phyloP scores from a whole-genome alignment of 352 stramenopile species.

The Pilasporangium apinafurcum region DNA sequence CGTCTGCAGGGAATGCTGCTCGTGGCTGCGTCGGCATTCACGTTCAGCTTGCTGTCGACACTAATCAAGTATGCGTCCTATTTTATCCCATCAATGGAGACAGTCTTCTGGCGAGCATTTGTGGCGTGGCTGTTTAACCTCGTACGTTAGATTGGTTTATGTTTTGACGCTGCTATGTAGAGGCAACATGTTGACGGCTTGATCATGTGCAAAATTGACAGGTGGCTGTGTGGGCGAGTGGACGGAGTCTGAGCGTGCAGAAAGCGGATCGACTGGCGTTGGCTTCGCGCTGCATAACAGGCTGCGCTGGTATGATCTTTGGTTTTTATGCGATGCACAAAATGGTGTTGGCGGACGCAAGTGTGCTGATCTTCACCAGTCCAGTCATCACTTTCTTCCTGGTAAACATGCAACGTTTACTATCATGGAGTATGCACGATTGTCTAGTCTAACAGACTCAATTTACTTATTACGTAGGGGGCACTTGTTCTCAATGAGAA shows the following conservation, averaged over 20 bases:
- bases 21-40: constrained; percentile 44
- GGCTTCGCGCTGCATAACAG: constrained; percentile 27
- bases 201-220: too few relatives aligned
- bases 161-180: background rate
- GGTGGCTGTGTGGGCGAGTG: constrained; percentile 25
- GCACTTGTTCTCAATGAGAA: constrained; percentile 19
- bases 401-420: too few relatives aligned
- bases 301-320: constrained; percentile 38
- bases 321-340: constrained; percentile 49
- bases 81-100: constrained; percentile 53
- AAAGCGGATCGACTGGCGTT: constrained; percentile 27
- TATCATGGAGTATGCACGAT: too few relatives aligned
- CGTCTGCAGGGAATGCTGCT: constrained; percentile 24
- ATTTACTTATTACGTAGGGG: constrained; percentile 8
- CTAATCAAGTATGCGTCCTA: constrained; percentile 48
- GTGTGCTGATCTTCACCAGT: constrained; percentile 56
- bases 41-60: constrained; percentile 50
- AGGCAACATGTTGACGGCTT: background rate
- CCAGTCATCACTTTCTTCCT: constrained; percentile 56
- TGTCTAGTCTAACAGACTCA: too few relatives aligned
- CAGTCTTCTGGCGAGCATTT: constrained; percentile 58
- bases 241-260: constrained; percentile 21
- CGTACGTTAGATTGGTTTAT: constrained; percentile 13
- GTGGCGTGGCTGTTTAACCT: constrained; percentile 46
- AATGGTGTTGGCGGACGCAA: constrained; percentile 57